These are phyloP conservation scores for Furcasterigmium sp. DNA, from an alignment of 2,329 filamentous ascomycete genomes.

Conservation along the genomic window DNA sequence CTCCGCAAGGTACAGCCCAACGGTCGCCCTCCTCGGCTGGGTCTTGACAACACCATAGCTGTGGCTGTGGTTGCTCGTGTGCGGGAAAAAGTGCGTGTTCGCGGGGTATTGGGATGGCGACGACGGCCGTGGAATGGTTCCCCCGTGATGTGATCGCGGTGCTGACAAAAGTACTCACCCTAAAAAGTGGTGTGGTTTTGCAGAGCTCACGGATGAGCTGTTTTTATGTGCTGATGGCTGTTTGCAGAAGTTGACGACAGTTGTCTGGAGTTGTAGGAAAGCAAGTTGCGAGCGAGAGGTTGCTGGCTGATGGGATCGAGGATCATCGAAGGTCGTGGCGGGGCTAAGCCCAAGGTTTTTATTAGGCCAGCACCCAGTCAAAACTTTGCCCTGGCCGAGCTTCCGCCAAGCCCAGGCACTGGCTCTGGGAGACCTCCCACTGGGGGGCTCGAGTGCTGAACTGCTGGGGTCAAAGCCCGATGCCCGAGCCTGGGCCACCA, in stretches of 20 bases:
- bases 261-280: not conserved
- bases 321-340: not conserved
- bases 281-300: not conserved
- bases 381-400: not conserved
- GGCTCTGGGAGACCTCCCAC: not conserved
- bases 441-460: not conserved
- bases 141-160: too few species aligned
- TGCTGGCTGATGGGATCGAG: not conserved
- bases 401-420: not conserved
- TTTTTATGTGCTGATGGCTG: not conserved
- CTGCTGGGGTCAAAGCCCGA: not conserved
- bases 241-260: not conserved
- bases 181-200: not conserved
- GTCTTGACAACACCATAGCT: too few species aligned
- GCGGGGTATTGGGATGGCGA: too few species aligned
- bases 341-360: not conserved
- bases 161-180: not conserved
- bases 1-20: too few species aligned
- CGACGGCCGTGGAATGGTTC: too few species aligned
- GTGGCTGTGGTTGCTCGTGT: not conserved
- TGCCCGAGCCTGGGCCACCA: not conserved
- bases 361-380: not conserved
- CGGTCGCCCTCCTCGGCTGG: too few species aligned
- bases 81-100: too few species aligned
- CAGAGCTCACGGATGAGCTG: not conserved